Evolutionary conservation across 2,329 filamentous ascomycete species (phyloP).

Genomic region (Colletotrichum eremochloae): DNA sequence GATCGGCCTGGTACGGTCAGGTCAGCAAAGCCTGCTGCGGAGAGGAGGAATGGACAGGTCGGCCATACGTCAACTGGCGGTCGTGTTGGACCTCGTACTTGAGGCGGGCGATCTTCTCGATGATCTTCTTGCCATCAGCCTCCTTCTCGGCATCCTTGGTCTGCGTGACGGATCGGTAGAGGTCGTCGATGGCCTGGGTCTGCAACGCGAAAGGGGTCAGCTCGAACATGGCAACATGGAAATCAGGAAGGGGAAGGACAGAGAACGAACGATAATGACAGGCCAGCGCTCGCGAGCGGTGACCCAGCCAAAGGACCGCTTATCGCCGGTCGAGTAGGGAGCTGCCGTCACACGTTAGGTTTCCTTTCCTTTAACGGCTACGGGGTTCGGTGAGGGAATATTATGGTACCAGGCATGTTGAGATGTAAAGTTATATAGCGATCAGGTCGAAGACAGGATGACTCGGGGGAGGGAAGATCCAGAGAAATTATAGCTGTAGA

Average conservation of each 20-base stretch:
- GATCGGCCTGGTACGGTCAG: conserved; percentile 68
- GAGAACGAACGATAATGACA: conserved; percentile 80
- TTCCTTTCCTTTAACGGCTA: conserved; percentile 8
- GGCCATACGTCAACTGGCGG: conserved; percentile 78
- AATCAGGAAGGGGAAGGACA: background rate
- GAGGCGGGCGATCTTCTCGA: conserved; percentile 81
- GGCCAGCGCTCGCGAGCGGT: conserved; percentile 94
- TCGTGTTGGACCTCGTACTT: conserved; percentile 98
- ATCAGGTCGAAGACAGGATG: too few species aligned
- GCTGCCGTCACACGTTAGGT: conserved; percentile 61
- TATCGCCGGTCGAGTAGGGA: conserved; percentile 83
- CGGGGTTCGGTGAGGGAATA: background rate
- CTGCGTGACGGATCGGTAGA: conserved; percentile 79
- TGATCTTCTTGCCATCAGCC: conserved; percentile 87
- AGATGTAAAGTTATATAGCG: background rate
- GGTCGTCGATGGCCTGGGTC: conserved; percentile 94
- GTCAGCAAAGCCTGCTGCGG: conserved; percentile 22
- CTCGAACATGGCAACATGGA: background rate
- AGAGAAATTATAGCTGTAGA: background rate
- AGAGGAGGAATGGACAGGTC: background rate
- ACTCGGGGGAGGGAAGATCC: background rate
- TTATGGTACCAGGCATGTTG: conserved; percentile 36
- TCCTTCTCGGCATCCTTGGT: conserved; percentile 73
- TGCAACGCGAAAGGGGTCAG: conserved; percentile 54
- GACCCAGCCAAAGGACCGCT: conserved; percentile 86